Evolutionary conservation across 208 protist genomes (phyloP), one percentile per base, ranked within the genome.

Genomic region (Trypanosoma vivax): DNA sequence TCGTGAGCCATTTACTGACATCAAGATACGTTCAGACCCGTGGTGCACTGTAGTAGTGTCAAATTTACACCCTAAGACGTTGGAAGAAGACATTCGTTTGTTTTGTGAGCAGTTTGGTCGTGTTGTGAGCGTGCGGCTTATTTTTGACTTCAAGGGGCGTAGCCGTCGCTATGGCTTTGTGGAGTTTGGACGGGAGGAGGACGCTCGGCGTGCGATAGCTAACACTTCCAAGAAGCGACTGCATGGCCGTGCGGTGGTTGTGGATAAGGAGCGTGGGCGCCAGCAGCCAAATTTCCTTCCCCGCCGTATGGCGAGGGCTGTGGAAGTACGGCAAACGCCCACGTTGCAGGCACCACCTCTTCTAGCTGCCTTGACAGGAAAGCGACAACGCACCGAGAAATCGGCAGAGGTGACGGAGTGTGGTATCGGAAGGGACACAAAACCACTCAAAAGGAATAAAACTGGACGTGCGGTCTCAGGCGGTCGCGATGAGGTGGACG

Each of bases 21-120:
- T 87, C 24, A 69, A 89, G 33, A 73, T 87, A 11, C 68, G 68
- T 33, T 78, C 75, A 3, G 78, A 89, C 56, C 72, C 83, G 11
- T 50, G 41, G 0, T 60, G 76, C 34, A 94, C 86, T 2, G 75
- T 89, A 2, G 58, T 90, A 33, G 57, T 94, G 47, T 71, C 79
- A 0, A 74, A 79, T 59, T 62, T 94, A 11, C 78, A 73, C 50
- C 51, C 61, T 23, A 71, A 81, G 35, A 69, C 77, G 1, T 49
- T 76, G n/a, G 86, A 94, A 49, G 80, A 76, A 49, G 86, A 94
- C 11, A 47, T 94, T 27, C 86, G 79, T 4, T 34, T 68, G 25
- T 94, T 90, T 54, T 71, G 80, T 5, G 80, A 94, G 58, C 83
- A 89, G 73, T 87, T 94, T 52, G 86, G 86, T 39, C 77, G 79